Percentiles rank a stretch among this genome's conserved stretches.
Conservation (phyloP, 2,329 filamentous ascomycete species). For the Ustulina deusta region DNA sequence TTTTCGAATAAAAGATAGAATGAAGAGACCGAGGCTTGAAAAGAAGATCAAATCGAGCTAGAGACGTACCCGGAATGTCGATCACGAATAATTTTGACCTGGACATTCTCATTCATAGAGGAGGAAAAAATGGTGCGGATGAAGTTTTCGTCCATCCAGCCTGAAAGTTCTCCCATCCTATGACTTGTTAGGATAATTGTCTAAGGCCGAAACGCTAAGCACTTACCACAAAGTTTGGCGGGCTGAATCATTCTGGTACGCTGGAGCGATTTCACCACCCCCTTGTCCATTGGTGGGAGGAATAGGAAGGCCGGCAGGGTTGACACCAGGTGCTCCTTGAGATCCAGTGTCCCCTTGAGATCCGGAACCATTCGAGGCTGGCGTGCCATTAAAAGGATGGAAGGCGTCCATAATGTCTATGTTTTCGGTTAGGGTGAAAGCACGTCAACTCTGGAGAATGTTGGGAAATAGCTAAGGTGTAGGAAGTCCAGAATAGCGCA, state of each 20-base stretch:
- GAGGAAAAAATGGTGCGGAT: constrained; percentile 92
- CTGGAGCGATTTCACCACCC: constrained; percentile 50
- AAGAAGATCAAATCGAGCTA: neutral
- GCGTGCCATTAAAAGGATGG: constrained; percentile 53
- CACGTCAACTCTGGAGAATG: neutral
- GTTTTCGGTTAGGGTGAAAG: constrained; percentile 17
- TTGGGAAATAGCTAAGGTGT: neutral
- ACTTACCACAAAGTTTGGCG: constrained; percentile 69
- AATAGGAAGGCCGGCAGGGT: constrained; percentile 47
- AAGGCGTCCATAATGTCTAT: constrained; percentile 52
- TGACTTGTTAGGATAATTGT: constrained; percentile 27
- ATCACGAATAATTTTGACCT: constrained; percentile 99
- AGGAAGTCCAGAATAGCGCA: neutral
- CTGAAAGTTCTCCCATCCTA: constrained; percentile 99
- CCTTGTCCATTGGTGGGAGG: constrained; percentile 52
- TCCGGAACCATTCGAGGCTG: constrained; percentile 53
- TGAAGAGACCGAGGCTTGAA: neutral
- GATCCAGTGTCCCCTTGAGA: constrained; percentile 54
- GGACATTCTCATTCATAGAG: constrained; percentile 91
- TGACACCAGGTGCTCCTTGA: constrained; percentile 49
- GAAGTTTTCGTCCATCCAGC: constrained; percentile 99
- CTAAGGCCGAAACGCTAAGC: neutral
- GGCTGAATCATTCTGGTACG: constrained; percentile 58
- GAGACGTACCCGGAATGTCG: constrained; percentile 89
- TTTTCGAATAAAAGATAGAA: neutral